Evolutionary conservation across 495 filamentous ascomycete species (phyloP).

Genomic region (Jackrogersella minutella): DNA sequence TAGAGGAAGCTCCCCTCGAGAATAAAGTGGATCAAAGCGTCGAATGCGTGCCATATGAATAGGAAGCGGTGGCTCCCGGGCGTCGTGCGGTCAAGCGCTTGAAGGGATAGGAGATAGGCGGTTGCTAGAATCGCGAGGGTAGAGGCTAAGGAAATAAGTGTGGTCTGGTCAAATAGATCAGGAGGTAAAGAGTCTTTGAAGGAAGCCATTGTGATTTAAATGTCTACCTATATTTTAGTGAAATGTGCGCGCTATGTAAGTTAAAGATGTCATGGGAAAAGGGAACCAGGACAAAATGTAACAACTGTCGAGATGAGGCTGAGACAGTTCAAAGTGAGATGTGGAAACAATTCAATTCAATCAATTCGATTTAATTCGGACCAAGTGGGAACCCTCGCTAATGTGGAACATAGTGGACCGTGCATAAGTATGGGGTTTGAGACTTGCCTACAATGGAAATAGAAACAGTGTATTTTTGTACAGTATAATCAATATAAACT

Average conservation of each 20-base stretch:
- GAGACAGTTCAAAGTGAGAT: background rate
- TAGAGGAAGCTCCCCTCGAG: conserved; percentile 92
- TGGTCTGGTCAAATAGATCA: conserved; percentile 62
- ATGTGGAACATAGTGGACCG: background rate
- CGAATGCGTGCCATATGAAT: conserved; percentile 95
- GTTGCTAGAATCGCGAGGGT: conserved; percentile 57
- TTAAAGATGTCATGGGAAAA: background rate
- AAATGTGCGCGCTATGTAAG: background rate
- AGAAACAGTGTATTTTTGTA: background rate
- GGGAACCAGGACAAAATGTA: background rate
- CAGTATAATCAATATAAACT: background rate
- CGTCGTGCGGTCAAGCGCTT: conserved; percentile 50
- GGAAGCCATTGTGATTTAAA: conserved; percentile 16
- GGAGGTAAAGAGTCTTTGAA: conserved; percentile 43
- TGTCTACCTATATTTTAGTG: background rate
- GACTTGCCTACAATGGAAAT: conserved; percentile 20
- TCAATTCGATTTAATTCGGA: conserved; percentile 7
- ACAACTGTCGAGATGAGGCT: background rate
- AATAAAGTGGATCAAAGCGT: conserved; percentile 85
- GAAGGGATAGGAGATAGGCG: conserved; percentile 56
- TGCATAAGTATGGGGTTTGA: background rate
- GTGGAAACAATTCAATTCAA: background rate
- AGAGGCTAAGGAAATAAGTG: conserved; percentile 60
- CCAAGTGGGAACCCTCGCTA: conserved; percentile 13
- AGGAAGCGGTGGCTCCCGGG: conserved; percentile 65